Evolutionary conservation across 768 basidiomycete genomes (phyloP), one percentile per base, ranked within the genome.

Genomic region (Hysterangium stoloniferum): DNA sequence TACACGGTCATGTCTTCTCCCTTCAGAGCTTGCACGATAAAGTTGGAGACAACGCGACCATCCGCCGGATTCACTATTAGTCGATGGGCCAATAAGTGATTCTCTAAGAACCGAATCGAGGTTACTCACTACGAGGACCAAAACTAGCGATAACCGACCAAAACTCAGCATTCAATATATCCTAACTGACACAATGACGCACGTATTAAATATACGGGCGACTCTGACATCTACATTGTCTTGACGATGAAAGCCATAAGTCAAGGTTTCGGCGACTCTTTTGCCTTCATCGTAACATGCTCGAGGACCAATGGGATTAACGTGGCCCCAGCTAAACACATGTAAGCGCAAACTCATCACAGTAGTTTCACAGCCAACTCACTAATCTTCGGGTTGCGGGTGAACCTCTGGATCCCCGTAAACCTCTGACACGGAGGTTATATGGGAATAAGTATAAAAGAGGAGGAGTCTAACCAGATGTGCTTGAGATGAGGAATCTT

Each of bases 211-310:
- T 60, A 99, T 99, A 57, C 96, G 88, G 2, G 94, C 94, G 35
- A 99, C 94, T 49, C 94, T 84, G 47, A 98, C 90, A 58, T 97
- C 89, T 54, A 99, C 94, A 49, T 84, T 82, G 62, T 98, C 92
- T 65, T 96, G 96, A 52, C 87, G 77, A 57, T 89, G 86, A 75
- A 86, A 98, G 34, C 94, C 94, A 62, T 98, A 99, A 6, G 95
- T 94, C 57, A 99, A 69, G 15, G 95, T 96, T 71, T 99, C 96
- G 34, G 96, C 95, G 33, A 98, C 95, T 59, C 96, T 92, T 72
- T 99, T 99, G 43, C 96, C 96, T 69, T 99, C 96, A 62, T 99
- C 96, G 64, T 99, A 99, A 68, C 96, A 99, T n/a, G 95, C 94
- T 55, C 96, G 88, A 53, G 90, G 89, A 20, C 96, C 96, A 59